Evolutionary conservation across 139 green algal species (phyloP), one percentile per base, ranked within the genome.

Genomic region (Micractinium conductrix): DNA sequence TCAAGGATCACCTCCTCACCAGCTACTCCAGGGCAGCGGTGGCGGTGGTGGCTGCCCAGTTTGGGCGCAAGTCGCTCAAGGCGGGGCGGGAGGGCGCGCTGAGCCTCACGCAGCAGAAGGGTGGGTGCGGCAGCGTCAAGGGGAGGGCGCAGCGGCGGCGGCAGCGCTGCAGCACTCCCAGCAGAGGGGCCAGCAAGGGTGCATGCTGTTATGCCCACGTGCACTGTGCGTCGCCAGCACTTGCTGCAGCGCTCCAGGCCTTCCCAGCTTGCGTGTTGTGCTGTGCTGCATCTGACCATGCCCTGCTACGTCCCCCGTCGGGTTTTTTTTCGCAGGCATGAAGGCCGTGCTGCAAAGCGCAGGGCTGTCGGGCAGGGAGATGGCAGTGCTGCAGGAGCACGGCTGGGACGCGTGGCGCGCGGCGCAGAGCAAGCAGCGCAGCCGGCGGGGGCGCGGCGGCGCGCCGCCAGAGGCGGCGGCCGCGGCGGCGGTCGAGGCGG

Each of bases 1-100:
- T 87, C 35, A 48, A 74, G 55, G 85, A 90, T 58, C 87, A 90
- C 76, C 65, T 86, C 30, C 75, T 90, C 6, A 90, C 81, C 0
- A 73, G 45, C 22, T 90, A 90, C 60, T 67, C 82, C 30, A 74
- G 74, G 28, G 78, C 83, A 0, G 26, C 89, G 37, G 55, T 80
- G 40, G 78, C 84, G 24, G 78, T 90, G 67, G 40, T 89, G 43
- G 78, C 45, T 8, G 84, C 83, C 0, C 87, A 90, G 45, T 90
- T 90, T 81, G 58, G 67, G 69, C 17, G 28, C 21, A 90, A 90
- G 69, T 78, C 79, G 6, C 45, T 87, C 9, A 24, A 70, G 50
- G 48, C 33, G 26, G 86, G 83, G 8, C 50, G 74, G 43, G 83
- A 86, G 19, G 78, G 78, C 0, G 65, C 68, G 53, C 78, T 81